Conservation (phyloP, 257 asterid species). For the Nemophila menziesii region DNA sequence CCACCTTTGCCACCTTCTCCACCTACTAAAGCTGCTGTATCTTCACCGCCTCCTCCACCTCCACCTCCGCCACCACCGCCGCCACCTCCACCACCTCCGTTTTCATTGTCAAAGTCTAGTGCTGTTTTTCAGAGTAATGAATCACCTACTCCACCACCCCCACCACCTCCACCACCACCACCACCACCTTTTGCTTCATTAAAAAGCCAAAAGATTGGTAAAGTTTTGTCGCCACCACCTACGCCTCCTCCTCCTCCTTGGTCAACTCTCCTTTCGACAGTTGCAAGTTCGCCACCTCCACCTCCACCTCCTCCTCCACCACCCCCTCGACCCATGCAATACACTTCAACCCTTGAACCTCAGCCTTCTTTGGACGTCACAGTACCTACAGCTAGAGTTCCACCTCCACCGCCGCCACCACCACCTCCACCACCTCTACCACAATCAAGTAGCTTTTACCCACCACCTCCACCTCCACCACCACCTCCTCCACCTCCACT, state of each 20-base stretch:
- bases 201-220: neutral
- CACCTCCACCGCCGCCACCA: conserved; percentile 28
- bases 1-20: conserved; percentile 9
- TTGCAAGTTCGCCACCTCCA: conserved; percentile 11
- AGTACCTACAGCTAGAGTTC: conserved; percentile 11
- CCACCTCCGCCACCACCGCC: neutral
- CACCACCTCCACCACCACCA: conserved; percentile 13
- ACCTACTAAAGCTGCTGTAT: no score
- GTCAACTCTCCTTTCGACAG: conserved; percentile 18
- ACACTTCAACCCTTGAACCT: conserved; percentile 17
- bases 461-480: conserved; percentile 20
- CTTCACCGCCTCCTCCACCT: conserved; percentile 14
- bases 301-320: conserved; percentile 10
- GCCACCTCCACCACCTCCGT: conserved; percentile 13
- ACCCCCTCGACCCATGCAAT: conserved; percentile 13
- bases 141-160: conserved; percentile 12
- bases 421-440: conserved; percentile 26
- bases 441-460: no score
- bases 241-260: conserved; percentile 18
- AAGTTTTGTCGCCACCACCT: conserved; percentile 9
- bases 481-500: conserved; percentile 29
- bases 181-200: no score
- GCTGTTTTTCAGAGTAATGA: neutral
- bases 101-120: neutral
- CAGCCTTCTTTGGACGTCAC: conserved; percentile 15